Evolutionary conservation across 2,329 filamentous ascomycete species (phyloP), one percentile per base, ranked within the genome.

Genomic region (Cadophora gregata): DNA sequence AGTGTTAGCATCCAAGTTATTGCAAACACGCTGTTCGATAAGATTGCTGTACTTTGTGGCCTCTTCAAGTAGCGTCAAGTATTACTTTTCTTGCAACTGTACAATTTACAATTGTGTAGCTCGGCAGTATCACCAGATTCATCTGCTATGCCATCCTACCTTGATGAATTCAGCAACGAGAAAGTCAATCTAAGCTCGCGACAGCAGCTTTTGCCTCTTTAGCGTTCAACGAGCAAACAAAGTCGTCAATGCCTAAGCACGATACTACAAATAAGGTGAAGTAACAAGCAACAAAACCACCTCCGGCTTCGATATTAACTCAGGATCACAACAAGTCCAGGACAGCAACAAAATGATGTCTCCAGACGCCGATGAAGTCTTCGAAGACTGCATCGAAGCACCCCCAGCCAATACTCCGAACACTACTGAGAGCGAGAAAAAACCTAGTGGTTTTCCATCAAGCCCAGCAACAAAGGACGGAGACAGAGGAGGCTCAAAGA

Each of bases 321-420:
- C 53, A 24, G 38, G 7, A 56, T 14, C 4, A 24, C 29, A 10
- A 38, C 5, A 14, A n/a, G 10, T 9, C 29, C 33, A 9, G n/a
- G 2, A 31, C 6, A n/a, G 5, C 10, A 36, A 31, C 9, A 56
- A 4, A n/a, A 58, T 58, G 55, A 33, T 21, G 16, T 24, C n/a
- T 24, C 4, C 31, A 58, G 33, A 58, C 4, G 19, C 25, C 55
- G n/a, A 58, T 5, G 33, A 42, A 7, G 33, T 58, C 33, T 58
- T 58, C 12, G 31, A 38, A 16, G 33, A 58, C 31, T 58, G 55
- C 33, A 10, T 58, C 55, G 55, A 58, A 58, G 21, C 21, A 2
- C 31, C 21, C 5, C 1, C 31, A 16, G 4, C 3, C 7, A 8
- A 14, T n/a, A 1, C 55, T 36, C 21, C 4, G 3, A 36, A 42